Evolutionary conservation across 768 basidiomycete genomes (phyloP).

Genomic region (Tylopilus subfusipes): DNA sequence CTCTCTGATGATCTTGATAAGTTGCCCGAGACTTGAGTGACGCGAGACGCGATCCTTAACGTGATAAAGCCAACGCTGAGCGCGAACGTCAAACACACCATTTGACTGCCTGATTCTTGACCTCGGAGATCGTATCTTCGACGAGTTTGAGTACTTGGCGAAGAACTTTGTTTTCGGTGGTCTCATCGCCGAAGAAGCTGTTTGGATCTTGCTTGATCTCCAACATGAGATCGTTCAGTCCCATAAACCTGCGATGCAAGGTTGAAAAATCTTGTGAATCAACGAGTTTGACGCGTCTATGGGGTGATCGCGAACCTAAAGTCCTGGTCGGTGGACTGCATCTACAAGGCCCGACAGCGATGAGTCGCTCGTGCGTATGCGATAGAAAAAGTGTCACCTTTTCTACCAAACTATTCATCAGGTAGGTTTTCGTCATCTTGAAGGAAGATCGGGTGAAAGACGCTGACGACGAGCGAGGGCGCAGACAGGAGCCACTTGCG

Average conservation of each 20-base stretch:
- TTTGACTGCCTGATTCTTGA: slow-evolving; percentile 96
- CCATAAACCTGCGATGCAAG: slow-evolving; percentile 76
- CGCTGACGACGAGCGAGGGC: background rate
- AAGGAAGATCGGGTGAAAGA: background rate
- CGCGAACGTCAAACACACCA: slow-evolving; percentile 49
- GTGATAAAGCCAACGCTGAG: background rate
- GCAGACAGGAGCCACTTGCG: slow-evolving; percentile 24
- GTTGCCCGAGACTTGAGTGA: slow-evolving; percentile 69
- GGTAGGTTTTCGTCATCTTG: slow-evolving; percentile 79
- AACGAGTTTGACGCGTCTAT: slow-evolving; percentile 14
- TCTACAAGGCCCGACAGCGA: slow-evolving; percentile 41
- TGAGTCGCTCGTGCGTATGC: background rate
- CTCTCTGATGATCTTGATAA: slow-evolving; percentile 87
- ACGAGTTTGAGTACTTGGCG: slow-evolving; percentile 81
- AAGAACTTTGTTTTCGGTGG: slow-evolving; percentile 79
- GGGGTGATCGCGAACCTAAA: slow-evolving; percentile 55
- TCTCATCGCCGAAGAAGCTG: slow-evolving; percentile 80
- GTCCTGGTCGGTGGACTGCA: slow-evolving; percentile 90
- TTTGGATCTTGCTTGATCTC: slow-evolving; percentile 79
- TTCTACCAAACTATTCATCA: slow-evolving; percentile 82
- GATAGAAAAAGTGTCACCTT: slow-evolving; percentile 46
- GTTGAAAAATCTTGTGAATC: slow-evolving; percentile 16
- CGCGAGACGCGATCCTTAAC: background rate
- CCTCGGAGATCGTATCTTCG: slow-evolving; percentile 95
- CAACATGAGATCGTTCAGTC: slow-evolving; percentile 87